phyloP scores from a whole-genome alignment of 164 flowering plant genomes.

The Aristolochia contorta region DNA sequence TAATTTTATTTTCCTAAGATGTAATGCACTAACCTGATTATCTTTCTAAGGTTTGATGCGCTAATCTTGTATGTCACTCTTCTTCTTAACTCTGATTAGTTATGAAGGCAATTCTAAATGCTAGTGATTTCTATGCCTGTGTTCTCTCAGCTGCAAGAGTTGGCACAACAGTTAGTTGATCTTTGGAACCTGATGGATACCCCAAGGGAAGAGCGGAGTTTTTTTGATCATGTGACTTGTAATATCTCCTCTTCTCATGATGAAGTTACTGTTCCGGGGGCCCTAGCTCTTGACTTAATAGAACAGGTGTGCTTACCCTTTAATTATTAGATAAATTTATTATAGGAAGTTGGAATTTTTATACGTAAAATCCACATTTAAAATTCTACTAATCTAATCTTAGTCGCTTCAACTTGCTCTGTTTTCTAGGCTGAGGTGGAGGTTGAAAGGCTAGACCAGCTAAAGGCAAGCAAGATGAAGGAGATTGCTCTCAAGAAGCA shows the following conservation, averaged over 20 bases:
- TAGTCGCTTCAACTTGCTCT: not conserved
- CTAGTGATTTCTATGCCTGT: not conserved
- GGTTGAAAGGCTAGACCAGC: constrained; percentile 91
- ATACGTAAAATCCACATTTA: not conserved
- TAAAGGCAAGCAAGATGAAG: constrained; percentile 93
- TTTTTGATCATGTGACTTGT: constrained; percentile 89
- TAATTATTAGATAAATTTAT: too few species aligned
- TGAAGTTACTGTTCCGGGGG: constrained; percentile 81
- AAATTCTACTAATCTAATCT: not conserved
- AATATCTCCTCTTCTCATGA: constrained; percentile 84
- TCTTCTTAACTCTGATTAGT: too few species aligned
- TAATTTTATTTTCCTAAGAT: too few species aligned
- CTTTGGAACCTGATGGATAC: constrained; percentile 99
- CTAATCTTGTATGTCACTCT: too few species aligned
- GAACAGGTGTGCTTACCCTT: constrained; percentile 58
- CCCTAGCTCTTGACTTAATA: constrained; percentile 85
- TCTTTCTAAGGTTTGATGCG: too few species aligned
- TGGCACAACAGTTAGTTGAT: constrained; percentile 73
- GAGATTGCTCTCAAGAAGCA: constrained; percentile 91
- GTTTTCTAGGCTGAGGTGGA: constrained; percentile 71
- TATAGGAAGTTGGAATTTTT: too few species aligned
- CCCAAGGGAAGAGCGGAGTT: constrained; percentile 56
- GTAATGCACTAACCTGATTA: too few species aligned
- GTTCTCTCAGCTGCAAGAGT: constrained; percentile 73
- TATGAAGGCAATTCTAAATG: too few species aligned